These are phyloP conservation scores for Rickenella mellea DNA, from an alignment of 768 basidiomycete genomes.

Conservation along the genomic window DNA sequence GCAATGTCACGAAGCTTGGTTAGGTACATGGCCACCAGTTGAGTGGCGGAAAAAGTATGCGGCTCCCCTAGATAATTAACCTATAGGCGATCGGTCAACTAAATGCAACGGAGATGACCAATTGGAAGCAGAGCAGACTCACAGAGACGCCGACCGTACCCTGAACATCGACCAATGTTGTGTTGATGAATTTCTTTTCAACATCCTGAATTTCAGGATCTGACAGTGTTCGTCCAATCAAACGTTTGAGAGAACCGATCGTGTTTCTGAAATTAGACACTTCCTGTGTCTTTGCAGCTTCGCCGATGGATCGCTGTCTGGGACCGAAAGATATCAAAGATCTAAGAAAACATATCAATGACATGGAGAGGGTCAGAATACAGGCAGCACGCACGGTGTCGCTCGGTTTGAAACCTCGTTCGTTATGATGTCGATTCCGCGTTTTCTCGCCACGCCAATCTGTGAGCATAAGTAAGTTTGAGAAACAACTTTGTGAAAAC, in stretches of 20 bases:
- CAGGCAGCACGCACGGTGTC: slow-evolving; percentile 65
- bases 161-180: slow-evolving; percentile 72
- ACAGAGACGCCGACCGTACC: slow-evolving; percentile 86
- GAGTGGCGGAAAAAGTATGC: slow-evolving; percentile 74
- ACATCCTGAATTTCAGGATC: slow-evolving; percentile 77
- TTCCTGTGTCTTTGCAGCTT: slow-evolving; percentile 94
- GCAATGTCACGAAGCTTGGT: slow-evolving; percentile 87
- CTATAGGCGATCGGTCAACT: slow-evolving; percentile 29
- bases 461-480: slow-evolving; percentile 20
- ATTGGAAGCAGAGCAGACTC: slow-evolving; percentile 17
- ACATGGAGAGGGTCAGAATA: neutral
- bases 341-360: slow-evolving; percentile 28
- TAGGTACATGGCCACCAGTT: slow-evolving; percentile 86
- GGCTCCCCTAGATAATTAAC: slow-evolving; percentile 84
- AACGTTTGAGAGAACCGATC: slow-evolving; percentile 83
- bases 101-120: slow-evolving; percentile 4
- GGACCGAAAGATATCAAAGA: slow-evolving; percentile 92
- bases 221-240: slow-evolving; percentile 70
- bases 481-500: slow-evolving; percentile 1
- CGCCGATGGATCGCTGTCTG: slow-evolving; percentile 86
- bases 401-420: slow-evolving; percentile 97
- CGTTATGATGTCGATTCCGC: slow-evolving; percentile 96
- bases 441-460: slow-evolving; percentile 93
- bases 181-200: slow-evolving; percentile 90
- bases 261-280: slow-evolving; percentile 98